Evolutionary conservation across 176 grass and related monocot genomes (phyloP), one percentile per base, ranked within the genome.

Genomic region (Triticum timopheevii): DNA sequence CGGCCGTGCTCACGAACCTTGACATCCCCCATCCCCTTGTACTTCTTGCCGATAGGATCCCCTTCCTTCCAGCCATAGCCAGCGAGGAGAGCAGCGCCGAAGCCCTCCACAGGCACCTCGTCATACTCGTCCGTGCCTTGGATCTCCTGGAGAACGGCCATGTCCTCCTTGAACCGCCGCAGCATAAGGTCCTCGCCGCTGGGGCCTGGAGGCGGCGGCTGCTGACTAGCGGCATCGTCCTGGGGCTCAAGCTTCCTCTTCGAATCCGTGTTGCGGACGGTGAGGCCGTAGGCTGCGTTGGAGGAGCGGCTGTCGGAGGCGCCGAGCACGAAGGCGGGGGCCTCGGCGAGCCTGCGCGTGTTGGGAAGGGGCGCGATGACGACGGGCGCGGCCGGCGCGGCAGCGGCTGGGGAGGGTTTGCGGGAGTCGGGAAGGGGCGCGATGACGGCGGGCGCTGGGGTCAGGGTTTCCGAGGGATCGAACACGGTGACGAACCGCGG

Each of bases 141-240:
- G 12, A 25, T 47, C 6, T 74, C 71, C 1, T 40, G 71, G 40
- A 74, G 71, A 49, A 9, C 13, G 13, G 39, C 71, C 71, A 74
- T 74, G 71, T 74, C 71, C 71, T 74, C 40, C 71, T 74, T 74
- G 71, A 74, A 74, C 70, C 70, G 39, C n/a, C 39, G 70, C 11
- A 24, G 54, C 54, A 58, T 58, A 19, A 22, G 54, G 54, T 58
- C 54, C 19, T 58, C 54, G 7, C 54, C 54, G 19, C 54, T 58
- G 19, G 19, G 19, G 54, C 54, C 54, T 8, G 54, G 17, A 58
- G 54, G 54, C 54, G 54, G 7, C 54, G 54, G 19, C 54, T 8
- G 54, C 6, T 58, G 6, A 7, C 54, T 9, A 3, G 69, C 69
- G 13, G 2, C 38, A 13, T 1, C 6, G 4, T 44, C 69, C 38